A percentile compares a stretch with the other conserved stretches of the same genome.
Conservation (phyloP, 163 green algal species). For the Trebouxiophyceae sp. region DNA sequence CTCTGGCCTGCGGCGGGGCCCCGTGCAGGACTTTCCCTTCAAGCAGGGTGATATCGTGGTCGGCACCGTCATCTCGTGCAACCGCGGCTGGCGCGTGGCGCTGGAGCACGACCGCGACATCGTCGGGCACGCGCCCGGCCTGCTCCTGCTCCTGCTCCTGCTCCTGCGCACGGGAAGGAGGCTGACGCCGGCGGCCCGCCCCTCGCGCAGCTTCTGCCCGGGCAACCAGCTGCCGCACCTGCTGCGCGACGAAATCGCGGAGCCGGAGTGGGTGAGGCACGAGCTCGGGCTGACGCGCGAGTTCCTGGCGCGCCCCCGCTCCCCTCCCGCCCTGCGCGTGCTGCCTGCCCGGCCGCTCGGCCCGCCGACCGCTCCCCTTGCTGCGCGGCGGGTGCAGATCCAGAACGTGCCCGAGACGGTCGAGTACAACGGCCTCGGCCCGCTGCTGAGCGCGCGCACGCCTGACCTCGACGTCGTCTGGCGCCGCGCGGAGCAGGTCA, state of each 20-base stretch:
- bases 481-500: slow-evolving; percentile 30
- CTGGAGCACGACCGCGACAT: neutral
- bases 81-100: neutral
- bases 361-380: neutral
- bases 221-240: neutral
- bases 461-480: slow-evolving; percentile 40
- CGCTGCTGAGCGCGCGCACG: slow-evolving; percentile 32
- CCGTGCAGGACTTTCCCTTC: neutral
- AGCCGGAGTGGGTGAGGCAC: neutral
- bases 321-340: neutral
- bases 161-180: too few species aligned
- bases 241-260: neutral
- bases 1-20: too few species aligned
- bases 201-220: neutral
- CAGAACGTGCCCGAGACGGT: slow-evolving; percentile 15
- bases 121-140: neutral
- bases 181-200: too few species aligned
- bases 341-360: neutral
- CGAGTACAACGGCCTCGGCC: slow-evolving; percentile 20
- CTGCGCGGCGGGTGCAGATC: slow-evolving; percentile 7
- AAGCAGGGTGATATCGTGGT: neutral
- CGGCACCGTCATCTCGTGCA: neutral
- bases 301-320: neutral
- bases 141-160: neutral
- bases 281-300: neutral